A percentile compares a stretch with the other conserved stretches of the same genome.
These are phyloP conservation scores for Turnera subulata DNA, from an alignment of 345 rosid species.

Conservation along the genomic window DNA sequence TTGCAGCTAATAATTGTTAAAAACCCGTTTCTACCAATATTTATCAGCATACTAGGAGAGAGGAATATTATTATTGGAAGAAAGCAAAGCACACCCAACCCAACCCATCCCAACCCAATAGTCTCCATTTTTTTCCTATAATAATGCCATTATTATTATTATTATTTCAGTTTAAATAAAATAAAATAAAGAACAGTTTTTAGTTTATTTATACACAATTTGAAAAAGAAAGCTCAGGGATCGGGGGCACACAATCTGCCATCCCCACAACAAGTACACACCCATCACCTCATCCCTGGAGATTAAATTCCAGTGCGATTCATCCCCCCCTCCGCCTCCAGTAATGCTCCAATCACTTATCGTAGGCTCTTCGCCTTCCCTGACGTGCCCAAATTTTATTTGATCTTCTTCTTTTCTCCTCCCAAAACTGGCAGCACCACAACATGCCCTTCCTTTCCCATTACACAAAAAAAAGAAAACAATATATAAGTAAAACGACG, in stretches of 20 bases:
- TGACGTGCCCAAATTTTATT: constrained; percentile 26
- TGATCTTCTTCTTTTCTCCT: neutral
- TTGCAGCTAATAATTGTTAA: constrained; percentile 81
- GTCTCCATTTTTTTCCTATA: neutral
- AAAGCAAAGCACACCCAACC: too few relatives aligned
- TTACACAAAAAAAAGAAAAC: neutral
- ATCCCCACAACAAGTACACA: constrained; percentile 4
- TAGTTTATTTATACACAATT: too few relatives aligned
- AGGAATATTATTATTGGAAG: too few relatives aligned
- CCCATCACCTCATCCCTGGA: constrained; percentile 10
- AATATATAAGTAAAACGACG: neutral
- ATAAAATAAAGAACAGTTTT: neutral
- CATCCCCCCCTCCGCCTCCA: neutral
- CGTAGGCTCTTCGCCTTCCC: constrained; percentile 10
- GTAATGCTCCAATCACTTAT: constrained; percentile 15
- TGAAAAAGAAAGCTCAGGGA: neutral
- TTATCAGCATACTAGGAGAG: too few relatives aligned
- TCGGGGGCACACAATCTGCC: neutral
- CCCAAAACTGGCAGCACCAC: neutral
- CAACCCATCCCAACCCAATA: too few relatives aligned
- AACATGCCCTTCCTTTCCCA: neutral
- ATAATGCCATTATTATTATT: neutral
- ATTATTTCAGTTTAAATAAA: neutral
- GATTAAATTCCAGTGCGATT: constrained; percentile 9
- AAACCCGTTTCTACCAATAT: constrained; percentile 35